phyloP scores from a whole-genome alignment of 805 yeast species.

The Myxozyma neglecta region DNA sequence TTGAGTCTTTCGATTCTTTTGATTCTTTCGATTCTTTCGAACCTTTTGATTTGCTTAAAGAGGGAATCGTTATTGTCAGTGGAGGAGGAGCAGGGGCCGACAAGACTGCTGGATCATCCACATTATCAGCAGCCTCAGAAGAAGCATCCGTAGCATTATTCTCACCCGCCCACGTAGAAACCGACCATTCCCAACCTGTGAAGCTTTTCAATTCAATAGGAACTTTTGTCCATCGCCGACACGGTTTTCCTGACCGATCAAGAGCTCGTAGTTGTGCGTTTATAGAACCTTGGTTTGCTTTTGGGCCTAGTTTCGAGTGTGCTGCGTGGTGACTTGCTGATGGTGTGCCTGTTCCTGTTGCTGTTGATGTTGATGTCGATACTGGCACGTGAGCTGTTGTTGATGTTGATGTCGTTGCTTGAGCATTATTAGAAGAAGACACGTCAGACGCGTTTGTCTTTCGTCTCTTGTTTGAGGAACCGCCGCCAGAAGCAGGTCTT shows the following conservation, averaged over 20 bases:
- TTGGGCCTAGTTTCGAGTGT: constrained; percentile 34
- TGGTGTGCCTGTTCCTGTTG: no score
- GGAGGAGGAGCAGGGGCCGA: constrained; percentile 30
- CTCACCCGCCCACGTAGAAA: constrained; percentile 46
- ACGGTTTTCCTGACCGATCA: constrained; percentile 48
- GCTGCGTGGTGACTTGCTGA: constrained; percentile 21
- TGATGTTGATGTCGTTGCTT: not conserved
- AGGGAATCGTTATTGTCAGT: constrained; percentile 28
- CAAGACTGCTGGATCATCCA: not conserved
- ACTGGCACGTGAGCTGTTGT: no score
- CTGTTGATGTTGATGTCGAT: no score
- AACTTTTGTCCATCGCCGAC: constrained; percentile 48
- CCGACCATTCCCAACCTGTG: constrained; percentile 46
- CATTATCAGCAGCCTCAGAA: constrained; percentile 1
- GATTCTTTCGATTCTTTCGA: constrained; percentile 1
- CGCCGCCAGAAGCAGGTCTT: constrained; percentile 16
- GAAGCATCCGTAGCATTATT: not conserved
- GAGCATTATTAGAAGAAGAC: constrained; percentile 4
- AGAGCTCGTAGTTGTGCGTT: constrained; percentile 43
- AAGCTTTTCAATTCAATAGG: constrained; percentile 47
- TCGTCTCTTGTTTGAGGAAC: not conserved
- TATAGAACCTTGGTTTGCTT: constrained; percentile 36
- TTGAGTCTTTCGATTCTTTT: not conserved
- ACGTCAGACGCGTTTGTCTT: constrained; percentile 7
- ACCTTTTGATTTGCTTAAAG: constrained; percentile 7